Base-by-base conservation (phyloP, 345 rosid genomes). In the Hibiscus tridactylites region DNA sequence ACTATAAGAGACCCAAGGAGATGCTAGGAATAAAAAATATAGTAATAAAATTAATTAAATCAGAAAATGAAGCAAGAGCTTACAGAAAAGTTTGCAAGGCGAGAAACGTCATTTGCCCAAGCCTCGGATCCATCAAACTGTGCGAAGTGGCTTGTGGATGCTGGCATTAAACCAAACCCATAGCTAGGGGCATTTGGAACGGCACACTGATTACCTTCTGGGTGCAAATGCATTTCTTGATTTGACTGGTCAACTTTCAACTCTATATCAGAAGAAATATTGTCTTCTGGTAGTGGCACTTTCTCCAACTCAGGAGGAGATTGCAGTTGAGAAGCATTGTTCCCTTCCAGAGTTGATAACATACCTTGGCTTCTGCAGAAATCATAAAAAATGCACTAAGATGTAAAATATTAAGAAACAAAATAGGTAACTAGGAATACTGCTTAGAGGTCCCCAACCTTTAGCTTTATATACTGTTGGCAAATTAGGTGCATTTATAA, bases 121-220 rank as follows among this genome's bases (percentile, higher is more conserved):
- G 81, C 64, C 74, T 86, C 92, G 35, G 81, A 76, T 54, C 79
- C 84, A 66, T 86, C 90, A 42, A 77, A 63, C 39, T 80, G 90
- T 56, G 76, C 62, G 62, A 74, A 78, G 65, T 84, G 89, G 83
- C 81, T 76, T 13, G 81, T 82, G 60, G 88, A 65, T 29, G 87
- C 71, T 64, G 95, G 80, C 56, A 86, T 79, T 58, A 89, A 78
- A 58, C 85, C 90, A 77, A 85, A 82, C 74, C 74, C 76, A 83
- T 81, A 85, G 72, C 70, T 75, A 21, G 87, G 91, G 57, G 68
- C 85, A 79, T 85, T 82, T 73, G 85, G 91, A 81, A 82, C 73
- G 8, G 82, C 70, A 56, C 75, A 80, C 70, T 79, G 88, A 75
- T 88, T 83, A 70, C 73, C 72, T 81, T 84, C 87, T 71, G 81